These are phyloP conservation scores for Plantago lanceolata DNA, from an alignment of 305 asterid species.

Conservation along the genomic window DNA sequence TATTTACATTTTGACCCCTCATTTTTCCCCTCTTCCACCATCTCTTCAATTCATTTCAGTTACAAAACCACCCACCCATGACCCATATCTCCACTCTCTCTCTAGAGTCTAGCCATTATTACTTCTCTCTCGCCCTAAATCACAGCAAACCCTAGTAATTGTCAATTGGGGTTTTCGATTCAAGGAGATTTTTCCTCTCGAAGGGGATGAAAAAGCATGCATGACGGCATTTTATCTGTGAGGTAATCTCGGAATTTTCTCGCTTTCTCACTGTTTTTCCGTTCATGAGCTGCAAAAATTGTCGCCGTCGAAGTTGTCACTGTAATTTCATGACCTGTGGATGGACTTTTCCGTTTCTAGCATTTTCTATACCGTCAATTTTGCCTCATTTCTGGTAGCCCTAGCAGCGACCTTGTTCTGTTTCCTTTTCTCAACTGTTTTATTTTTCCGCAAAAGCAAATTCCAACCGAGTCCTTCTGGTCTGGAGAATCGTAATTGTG, in stretches of 20 bases:
- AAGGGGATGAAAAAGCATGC: too few species aligned
- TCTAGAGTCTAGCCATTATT: not conserved
- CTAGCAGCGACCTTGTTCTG: slow-evolving; percentile 47
- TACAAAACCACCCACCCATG: slow-evolving; percentile 39
- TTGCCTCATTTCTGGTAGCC: slow-evolving; percentile 42
- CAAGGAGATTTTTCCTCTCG: not conserved
- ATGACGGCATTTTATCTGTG: not conserved
- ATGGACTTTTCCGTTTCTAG: slow-evolving; percentile 50
- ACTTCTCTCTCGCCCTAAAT: slow-evolving; percentile 1
- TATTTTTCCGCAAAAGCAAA: slow-evolving; percentile 30
- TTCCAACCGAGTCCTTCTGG: slow-evolving; percentile 14
- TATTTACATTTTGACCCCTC: slow-evolving; percentile 31
- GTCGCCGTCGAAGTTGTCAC: slow-evolving; percentile 20
- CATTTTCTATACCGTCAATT: slow-evolving; percentile 31
- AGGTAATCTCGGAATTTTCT: slow-evolving; percentile 33
- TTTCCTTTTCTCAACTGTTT: slow-evolving; percentile 39
- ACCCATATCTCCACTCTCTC: slow-evolving; percentile 23
- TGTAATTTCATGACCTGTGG: slow-evolving; percentile 50
- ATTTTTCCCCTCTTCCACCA: slow-evolving; percentile 16
- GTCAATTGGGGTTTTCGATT: slow-evolving; percentile 32
- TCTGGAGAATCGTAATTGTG: slow-evolving; percentile 27
- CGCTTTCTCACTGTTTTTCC: not conserved
- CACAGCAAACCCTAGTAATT: slow-evolving; percentile 14
- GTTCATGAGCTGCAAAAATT: slow-evolving; percentile 32
- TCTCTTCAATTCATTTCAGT: slow-evolving; percentile 20